Evolutionary conservation across 2,329 filamentous ascomycete species (phyloP).

Genomic region (Trichoderma aggressivum): DNA sequence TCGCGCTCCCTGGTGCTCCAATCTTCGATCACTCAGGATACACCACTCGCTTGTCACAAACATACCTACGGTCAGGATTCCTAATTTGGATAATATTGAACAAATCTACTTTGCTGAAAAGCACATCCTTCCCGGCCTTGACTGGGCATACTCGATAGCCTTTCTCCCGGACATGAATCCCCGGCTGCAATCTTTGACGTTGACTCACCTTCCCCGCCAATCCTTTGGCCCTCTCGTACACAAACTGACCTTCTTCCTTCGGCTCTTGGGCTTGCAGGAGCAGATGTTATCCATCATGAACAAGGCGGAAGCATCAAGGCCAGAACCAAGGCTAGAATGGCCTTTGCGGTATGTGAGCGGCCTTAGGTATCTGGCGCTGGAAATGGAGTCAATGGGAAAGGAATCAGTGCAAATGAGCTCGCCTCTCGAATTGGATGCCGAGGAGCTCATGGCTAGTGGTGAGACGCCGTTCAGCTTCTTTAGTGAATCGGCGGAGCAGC

Average conservation of each 20-base stretch:
- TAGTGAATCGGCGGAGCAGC: constrained; percentile 25
- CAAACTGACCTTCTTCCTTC: constrained; percentile 48
- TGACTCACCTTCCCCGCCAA: constrained; percentile 53
- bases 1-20: constrained; percentile 51
- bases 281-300: constrained; percentile 37
- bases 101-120: constrained; percentile 45
- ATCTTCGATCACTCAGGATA: constrained; percentile 50
- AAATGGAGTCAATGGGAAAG: constrained; percentile 47
- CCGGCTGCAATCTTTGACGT: constrained; percentile 48
- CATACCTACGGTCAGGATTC: constrained; percentile 44
- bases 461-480: constrained; percentile 47
- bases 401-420: constrained; percentile 22
- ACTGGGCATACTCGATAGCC: constrained; percentile 45
- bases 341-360: constrained; percentile 46
- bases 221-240: constrained; percentile 49
- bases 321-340: too few relatives aligned
- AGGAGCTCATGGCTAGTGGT: constrained; percentile 40
- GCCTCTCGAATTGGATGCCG: constrained; percentile 37
- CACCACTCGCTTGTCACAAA: constrained; percentile 61
- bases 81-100: constrained; percentile 36
- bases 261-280: constrained; percentile 48
- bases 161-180: constrained; percentile 57
- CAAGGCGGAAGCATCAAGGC: constrained; percentile 12
- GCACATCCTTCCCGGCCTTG: constrained; percentile 39
- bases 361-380: constrained; percentile 52